These are phyloP conservation scores for Aspergillus fischeri DNA, from an alignment of 2,329 filamentous ascomycete species.

Conservation along the genomic window DNA sequence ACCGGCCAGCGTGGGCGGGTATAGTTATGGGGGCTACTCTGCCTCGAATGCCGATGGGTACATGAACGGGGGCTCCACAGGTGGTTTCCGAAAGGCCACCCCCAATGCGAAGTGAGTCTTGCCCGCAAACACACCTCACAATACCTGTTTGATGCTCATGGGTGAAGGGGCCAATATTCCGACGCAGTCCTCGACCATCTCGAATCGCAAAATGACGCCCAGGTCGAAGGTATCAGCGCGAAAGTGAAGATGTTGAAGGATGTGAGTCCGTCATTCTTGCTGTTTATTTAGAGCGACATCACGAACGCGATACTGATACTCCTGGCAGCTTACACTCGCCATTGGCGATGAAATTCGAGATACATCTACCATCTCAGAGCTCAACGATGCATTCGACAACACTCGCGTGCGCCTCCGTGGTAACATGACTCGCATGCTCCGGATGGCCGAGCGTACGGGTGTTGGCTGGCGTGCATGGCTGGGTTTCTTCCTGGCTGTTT, in stretches of 20 bases:
- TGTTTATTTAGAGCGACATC: background rate
- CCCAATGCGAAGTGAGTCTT: conserved; percentile 63
- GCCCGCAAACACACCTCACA: background rate
- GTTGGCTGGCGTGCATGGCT: conserved; percentile 95
- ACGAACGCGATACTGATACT: background rate
- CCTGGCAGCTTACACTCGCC: conserved; percentile 71
- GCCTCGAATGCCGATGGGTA: conserved; percentile 21
- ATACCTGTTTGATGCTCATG: conserved; percentile 3
- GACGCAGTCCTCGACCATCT: conserved; percentile 87
- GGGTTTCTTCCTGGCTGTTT: conserved; percentile 78
- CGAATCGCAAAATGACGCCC: conserved; percentile 89
- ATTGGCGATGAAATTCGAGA: conserved; percentile 96
- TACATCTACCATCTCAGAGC: conserved; percentile 80
- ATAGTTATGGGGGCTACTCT: conserved; percentile 37
- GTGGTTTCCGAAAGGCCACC: conserved; percentile 57
- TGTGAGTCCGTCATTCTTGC: conserved; percentile 51
- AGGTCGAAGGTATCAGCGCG: conserved; percentile 83
- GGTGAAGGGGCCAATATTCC: conserved; percentile 76
- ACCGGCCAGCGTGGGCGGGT: conserved; percentile 50
- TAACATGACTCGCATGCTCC: conserved; percentile 94
- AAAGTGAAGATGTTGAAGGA: conserved; percentile 89
- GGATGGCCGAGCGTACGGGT: conserved; percentile 94
- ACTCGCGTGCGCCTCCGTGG: conserved; percentile 75
- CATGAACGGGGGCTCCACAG: conserved; percentile 22
- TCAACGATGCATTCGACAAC: conserved; percentile 91